Base-by-base conservation (phyloP, 1,284 basidiomycete genomes). In the Tylopilus sp. region DNA sequence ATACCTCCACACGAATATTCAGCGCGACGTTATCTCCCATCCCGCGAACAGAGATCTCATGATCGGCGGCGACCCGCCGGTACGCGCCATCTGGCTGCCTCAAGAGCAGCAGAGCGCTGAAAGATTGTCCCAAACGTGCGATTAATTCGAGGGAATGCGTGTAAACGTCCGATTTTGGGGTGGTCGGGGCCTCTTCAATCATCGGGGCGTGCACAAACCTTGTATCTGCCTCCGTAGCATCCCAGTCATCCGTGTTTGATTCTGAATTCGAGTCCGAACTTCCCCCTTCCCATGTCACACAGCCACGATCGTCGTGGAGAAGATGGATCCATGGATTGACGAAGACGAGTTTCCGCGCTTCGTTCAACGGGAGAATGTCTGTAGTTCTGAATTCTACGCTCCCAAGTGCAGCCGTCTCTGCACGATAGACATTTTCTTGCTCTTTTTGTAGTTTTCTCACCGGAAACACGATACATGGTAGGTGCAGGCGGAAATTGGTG, bases 381-480 rank as follows among this genome's bases (percentile, higher is more conserved):
- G 18, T 8, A 4, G 57, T 55, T 15, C 53, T 59, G 36, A 63
- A 47, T 24, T 58, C 39, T 16, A 63, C 53, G 4, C 32, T 26
- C 19, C 57, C 62, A 8, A 63, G 53, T 24, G 24, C 57, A 33
- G 8, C 29, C 16, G 62, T 51, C 52, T 55, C 24, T 6, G 57
- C 57, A 39, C 7, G 33, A 16, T 63, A 54, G n/a, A 60, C 19
- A 15, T 55, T 32, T 8, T 13, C 44, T 32, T 55, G 39, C 19
- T 54, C 51, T 24, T 7, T 53, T 10, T 15, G 38, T 24, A 63
- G 51, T 7, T 26, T 54, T 6, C 3, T 29, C 16, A 59, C 57
- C 13, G 33, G 19, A 26, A 59, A 63, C 6, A 63, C 57, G 41
- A 63, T 63, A 26, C 62, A 63, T 19, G 62, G 62, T 9, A 63